Base-by-base conservation (phyloP, 352 stramenopile species). In the Thalassiosira pacifica region DNA sequence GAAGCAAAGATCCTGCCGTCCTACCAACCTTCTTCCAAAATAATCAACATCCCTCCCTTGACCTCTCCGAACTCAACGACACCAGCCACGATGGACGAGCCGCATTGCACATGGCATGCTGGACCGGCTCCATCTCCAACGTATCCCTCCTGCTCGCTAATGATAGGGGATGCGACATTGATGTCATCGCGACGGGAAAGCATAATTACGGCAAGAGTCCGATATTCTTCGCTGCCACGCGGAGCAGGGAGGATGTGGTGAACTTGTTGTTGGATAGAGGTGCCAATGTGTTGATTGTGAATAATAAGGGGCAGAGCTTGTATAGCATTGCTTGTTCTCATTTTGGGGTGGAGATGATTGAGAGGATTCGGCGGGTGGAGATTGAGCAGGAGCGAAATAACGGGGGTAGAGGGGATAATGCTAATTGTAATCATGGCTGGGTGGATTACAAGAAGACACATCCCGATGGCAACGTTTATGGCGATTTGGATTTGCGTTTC, bases 251-350 rank as follows among this genome's bases (percentile, higher is more conserved):
- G 42, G 88, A 93, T 48, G 79, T 92, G 11, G 79, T 93, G 26
- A 31, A 87, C 16, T 86, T 86, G 37, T 70, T 94, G 32, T 76
- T 94, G 0, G 60, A 83, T 32, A 8, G 48, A 1, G 61, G 72
- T 10, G 88, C 87, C 0, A 83, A 90, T 34, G 86, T 94, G 0
- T 72, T 80, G 31, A 94, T 95, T 74, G 88, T 94, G 26, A 95
- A 95, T 76, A 95, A 95, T 66, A 95, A 95, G 68, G 92, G 92
- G 40, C 92, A 95, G 53, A 83, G 60, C 40, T 66, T 88, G 0
- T 86, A 86, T 52, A 86, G 69, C 22, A 78, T 91, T 26, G 82
- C 78, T 22, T 31, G 27, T 16, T 79, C 67, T 37, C 82, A 90
- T 68, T 83, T 91, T 24, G 45, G 19, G 11, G 26, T 65, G 0